Evolutionary conservation across 352 stramenopile species (phyloP), one percentile per base, ranked within the genome.

Genomic region (Globisporangium mamillatum): DNA sequence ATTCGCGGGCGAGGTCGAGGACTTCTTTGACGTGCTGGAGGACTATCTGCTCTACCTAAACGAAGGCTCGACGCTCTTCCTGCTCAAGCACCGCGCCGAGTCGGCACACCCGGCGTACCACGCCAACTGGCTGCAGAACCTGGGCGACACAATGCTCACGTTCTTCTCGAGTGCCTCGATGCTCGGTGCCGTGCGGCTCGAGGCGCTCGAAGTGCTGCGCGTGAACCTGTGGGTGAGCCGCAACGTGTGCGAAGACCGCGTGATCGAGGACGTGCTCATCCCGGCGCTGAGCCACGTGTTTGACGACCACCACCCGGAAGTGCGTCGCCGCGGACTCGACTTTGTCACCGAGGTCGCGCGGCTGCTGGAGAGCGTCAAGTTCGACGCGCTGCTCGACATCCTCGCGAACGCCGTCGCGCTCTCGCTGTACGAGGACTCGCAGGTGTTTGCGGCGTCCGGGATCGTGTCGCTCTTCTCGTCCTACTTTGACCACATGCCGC

Each of bases 231-330:
- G 76, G 63, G 81, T 82, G 48, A 93, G 89, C 71, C 81, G 86
- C 16, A 88, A 93, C 66, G 79, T 95, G 6, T 94, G 84, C 58
- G 89, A 96, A 68, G 88, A 94, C 58, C 82, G 86, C 25, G 84
- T 96, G 10, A 87, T 95, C 36, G 88, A 96, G 75, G 86, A 96
- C 70, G 80, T 96, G 12, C 58, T 95, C 16, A 67, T 95, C 24
- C 89, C 89, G 20, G 82, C 77, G 27, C 71, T 96, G 36, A 64
- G 68, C 8, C 75, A 86, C 32, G 74, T 94, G 8, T 95, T 93
- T 68, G 77, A 92, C 69, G 89, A 96, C 63, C 66, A 75, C 18
- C 79, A 91, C 34, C 48, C 74, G 0, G 77, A 79, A 6, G 82
- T 96, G 38, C 86, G 89, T 8, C 68, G 74, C 14, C 81, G 78